phyloP scores from a whole-genome alignment of 352 stramenopile genomes.

The Peronospora belbahrii region DNA sequence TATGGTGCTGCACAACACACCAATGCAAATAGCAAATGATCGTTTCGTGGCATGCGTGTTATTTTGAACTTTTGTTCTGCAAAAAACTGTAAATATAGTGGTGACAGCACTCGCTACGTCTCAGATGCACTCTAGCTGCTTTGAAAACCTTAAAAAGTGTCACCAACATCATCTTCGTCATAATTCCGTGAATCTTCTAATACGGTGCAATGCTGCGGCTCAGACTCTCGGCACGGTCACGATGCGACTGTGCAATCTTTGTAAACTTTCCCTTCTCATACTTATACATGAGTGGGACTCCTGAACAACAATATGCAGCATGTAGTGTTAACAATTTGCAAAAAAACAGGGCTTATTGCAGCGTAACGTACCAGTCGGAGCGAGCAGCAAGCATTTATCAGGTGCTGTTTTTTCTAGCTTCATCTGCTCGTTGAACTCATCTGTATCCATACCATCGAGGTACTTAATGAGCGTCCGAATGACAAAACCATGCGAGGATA shows the following conservation, averaged over 20 bases:
- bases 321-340: background rate
- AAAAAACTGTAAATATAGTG: constrained; percentile 7
- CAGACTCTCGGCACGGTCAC: constrained; percentile 66
- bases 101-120: background rate
- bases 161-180: background rate
- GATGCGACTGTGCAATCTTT: constrained; percentile 64
- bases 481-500: constrained; percentile 79
- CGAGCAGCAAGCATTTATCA: constrained; percentile 62
- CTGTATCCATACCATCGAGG: constrained; percentile 68
- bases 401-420: constrained; percentile 74
- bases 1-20: constrained; percentile 11
- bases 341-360: background rate
- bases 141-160: background rate
- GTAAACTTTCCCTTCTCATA: constrained; percentile 62
- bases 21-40: constrained; percentile 27
- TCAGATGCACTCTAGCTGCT: constrained; percentile 11
- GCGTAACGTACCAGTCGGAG: constrained; percentile 46
- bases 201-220: constrained; percentile 65
- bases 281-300: constrained; percentile 79
- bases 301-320: constrained; percentile 18
- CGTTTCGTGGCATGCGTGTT: constrained; percentile 5
- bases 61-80: constrained; percentile 11
- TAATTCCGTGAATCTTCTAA: constrained; percentile 22
- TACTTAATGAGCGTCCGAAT: constrained; percentile 83
- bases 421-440: constrained; percentile 76